Base-by-base conservation (phyloP, 1,139 yeast genomes). In the Geotrichum citri-aurantii region DNA sequence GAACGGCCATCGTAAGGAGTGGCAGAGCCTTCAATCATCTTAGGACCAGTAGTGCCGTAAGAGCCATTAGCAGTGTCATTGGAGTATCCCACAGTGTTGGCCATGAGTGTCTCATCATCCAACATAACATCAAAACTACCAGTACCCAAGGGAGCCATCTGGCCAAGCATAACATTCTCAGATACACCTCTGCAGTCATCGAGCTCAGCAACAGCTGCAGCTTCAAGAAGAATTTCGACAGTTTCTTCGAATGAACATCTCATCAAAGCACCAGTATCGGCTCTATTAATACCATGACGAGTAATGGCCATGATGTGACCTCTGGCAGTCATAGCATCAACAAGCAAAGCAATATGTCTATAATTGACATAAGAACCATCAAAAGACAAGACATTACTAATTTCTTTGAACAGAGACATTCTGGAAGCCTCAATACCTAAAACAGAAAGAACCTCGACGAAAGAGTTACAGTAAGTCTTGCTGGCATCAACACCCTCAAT, bases 281-380 rank as follows among this genome's bases (percentile, higher is more conserved):
- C 89, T 77, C 99, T 86, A 75, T 95, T 95, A 75, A 95, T 93
- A 82, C 99, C 99, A 73, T 93, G 99, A 82, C 99, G 96, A 56
- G 99, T 93, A 68, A 95, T 93, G 44, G 99, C 98, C 90, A 95
- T 93, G 75, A 95, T 81, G 71, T 93, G 97, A 70, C 99, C 99
- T 74, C 97, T 88, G 54, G 96, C 88, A 1, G 99, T 95, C 99
- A 95, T 95, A 33, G 92, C 96, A 78, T 95, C 99, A 60, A 93
- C 98, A 69, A 95, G 81, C 68, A 95, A 79, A 1, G 99, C 97
- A 93, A 93, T 87, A 71, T 95, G 99, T 77, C 99, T 88, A 76
- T 95, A 95, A 75, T 95, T 95, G 65, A 95, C 99, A 71, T 93
- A 93, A 40, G 99, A 92, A 87, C 99, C 99, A 81, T 93, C 99